Percentiles rank a stretch among this genome's conserved stretches.
Conservation (phyloP, 1,284 basidiomycete species). For the Leccinum griseonigrum region DNA sequence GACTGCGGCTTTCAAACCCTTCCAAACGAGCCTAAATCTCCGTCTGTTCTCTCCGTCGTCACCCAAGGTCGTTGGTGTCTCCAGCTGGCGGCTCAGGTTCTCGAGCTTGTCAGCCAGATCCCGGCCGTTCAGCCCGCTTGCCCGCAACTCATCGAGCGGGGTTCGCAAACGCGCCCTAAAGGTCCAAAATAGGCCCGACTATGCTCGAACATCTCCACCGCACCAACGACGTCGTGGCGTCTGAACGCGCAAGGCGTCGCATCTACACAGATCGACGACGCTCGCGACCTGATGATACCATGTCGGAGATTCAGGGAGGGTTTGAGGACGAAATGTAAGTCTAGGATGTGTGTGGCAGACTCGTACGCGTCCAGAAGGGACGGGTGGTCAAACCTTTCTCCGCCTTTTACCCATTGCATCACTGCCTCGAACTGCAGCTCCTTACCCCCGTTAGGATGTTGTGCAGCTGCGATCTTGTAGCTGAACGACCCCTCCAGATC, state of each 20-base stretch:
- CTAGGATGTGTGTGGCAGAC: constrained; percentile 15
- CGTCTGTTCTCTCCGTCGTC: constrained; percentile 9
- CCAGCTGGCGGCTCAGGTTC: constrained; percentile 20
- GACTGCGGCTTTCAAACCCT: constrained; percentile 20
- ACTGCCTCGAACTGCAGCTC: constrained; percentile 12
- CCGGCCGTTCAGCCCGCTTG: constrained; percentile 5
- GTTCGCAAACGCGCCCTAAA: constrained; percentile 16
- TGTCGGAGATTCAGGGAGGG: constrained; percentile 17
- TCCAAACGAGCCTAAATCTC: constrained; percentile 18
- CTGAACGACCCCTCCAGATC: constrained; percentile 19
- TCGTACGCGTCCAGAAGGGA: constrained; percentile 18
- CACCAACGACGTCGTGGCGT: constrained; percentile 8
- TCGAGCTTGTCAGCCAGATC: constrained; percentile 23
- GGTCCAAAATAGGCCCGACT: constrained; percentile 20
- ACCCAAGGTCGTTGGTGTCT: constrained; percentile 6
- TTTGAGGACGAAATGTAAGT: constrained; percentile 18
- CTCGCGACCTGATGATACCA: constrained; percentile 13
- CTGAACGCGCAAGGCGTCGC: constrained; percentile 23
- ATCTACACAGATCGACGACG: constrained; percentile 16
- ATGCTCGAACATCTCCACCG: constrained; percentile 23
- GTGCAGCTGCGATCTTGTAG: constrained; percentile 12
- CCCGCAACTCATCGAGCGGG: constrained; percentile 15
- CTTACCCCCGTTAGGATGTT: constrained; percentile 15
- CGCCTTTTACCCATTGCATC: constrained; percentile 18
- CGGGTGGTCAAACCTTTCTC: constrained; percentile 17